These are phyloP conservation scores for Mycena vitilis DNA, from an alignment of 768 basidiomycete genomes.

Conservation along the genomic window DNA sequence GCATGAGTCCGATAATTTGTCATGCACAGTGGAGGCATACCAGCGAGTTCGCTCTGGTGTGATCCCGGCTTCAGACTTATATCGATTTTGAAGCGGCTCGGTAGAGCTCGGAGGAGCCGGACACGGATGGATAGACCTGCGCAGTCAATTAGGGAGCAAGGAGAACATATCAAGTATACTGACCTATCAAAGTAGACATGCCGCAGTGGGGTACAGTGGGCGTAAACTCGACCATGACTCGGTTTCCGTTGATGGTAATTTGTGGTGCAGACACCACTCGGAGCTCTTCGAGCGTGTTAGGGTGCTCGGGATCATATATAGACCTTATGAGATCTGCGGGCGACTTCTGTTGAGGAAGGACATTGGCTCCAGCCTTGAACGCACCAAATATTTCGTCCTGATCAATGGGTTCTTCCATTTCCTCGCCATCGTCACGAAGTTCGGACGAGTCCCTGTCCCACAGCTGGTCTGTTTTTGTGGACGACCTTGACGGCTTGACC, in stretches of 20 bases:
- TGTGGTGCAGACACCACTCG: conserved; percentile 94
- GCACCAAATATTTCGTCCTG: conserved; percentile 93
- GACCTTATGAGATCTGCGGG: conserved; percentile 87
- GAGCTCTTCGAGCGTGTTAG: conserved; percentile 92
- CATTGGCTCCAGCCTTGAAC: conserved; percentile 21
- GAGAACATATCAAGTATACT: conserved; percentile 38
- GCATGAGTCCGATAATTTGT: neutral
- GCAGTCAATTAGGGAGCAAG: conserved; percentile 14
- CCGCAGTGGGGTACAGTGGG: conserved; percentile 98
- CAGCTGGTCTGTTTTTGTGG: conserved; percentile 61
- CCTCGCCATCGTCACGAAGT: conserved; percentile 62
- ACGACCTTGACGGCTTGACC: conserved; percentile 49
- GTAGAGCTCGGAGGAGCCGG: conserved; percentile 87
- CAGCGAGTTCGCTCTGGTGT: conserved; percentile 93
- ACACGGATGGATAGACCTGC: conserved; percentile 96
- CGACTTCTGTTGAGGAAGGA: neutral
- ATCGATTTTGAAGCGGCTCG: conserved; percentile 94
- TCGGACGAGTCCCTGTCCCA: conserved; percentile 67
- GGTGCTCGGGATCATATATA: conserved; percentile 96
- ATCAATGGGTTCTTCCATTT: conserved; percentile 78
- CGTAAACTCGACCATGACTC: conserved; percentile 90
- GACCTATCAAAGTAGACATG: conserved; percentile 96
- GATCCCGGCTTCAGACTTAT: conserved; percentile 93
- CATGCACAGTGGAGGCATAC: conserved; percentile 55
- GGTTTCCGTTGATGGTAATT: conserved; percentile 69